Conservation (phyloP, 352 stramenopile species). For the Phytophthora macrochlamydospora region DNA sequence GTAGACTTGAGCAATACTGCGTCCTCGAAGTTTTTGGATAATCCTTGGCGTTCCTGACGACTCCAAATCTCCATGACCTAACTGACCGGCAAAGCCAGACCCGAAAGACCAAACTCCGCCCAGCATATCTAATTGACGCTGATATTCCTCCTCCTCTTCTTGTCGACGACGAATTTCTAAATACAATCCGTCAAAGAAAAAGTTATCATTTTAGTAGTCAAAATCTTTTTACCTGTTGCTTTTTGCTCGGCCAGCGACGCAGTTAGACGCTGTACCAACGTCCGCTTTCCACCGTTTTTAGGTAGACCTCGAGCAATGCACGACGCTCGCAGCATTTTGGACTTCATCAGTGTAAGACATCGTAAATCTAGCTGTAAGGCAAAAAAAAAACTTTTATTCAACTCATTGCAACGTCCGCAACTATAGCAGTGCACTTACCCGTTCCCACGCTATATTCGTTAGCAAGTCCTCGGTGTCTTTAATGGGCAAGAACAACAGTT, state of each 20-base stretch:
- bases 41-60: slow-evolving; percentile 56
- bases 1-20: slow-evolving; percentile 75
- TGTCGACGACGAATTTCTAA: slow-evolving; percentile 64
- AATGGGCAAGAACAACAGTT: slow-evolving; percentile 76
- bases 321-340: slow-evolving; percentile 80
- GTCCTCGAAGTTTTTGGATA: slow-evolving; percentile 79
- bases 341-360: slow-evolving; percentile 84
- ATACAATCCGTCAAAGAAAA: too few relatives aligned
- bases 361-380: slow-evolving; percentile 66
- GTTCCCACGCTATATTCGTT: slow-evolving; percentile 70
- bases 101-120: slow-evolving; percentile 86
- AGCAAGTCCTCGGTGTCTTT: slow-evolving; percentile 74
- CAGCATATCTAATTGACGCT: slow-evolving; percentile 79
- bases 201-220: too few relatives aligned
- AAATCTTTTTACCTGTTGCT: slow-evolving; percentile 37
- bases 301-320: slow-evolving; percentile 69
- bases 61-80: slow-evolving; percentile 75
- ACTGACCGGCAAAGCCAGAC: slow-evolving; percentile 68
- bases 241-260: slow-evolving; percentile 69
- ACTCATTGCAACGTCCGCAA: background rate
- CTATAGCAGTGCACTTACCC: slow-evolving; percentile 28
- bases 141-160: slow-evolving; percentile 69
- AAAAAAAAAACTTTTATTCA: background rate
- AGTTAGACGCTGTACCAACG: slow-evolving; percentile 59
- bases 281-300: slow-evolving; percentile 72